Percentiles rank a stretch among this genome's conserved stretches.
Evolutionary conservation across 2,329 filamentous ascomycete genomes (phyloP).

Genomic region (Fusarium buxicola): DNA sequence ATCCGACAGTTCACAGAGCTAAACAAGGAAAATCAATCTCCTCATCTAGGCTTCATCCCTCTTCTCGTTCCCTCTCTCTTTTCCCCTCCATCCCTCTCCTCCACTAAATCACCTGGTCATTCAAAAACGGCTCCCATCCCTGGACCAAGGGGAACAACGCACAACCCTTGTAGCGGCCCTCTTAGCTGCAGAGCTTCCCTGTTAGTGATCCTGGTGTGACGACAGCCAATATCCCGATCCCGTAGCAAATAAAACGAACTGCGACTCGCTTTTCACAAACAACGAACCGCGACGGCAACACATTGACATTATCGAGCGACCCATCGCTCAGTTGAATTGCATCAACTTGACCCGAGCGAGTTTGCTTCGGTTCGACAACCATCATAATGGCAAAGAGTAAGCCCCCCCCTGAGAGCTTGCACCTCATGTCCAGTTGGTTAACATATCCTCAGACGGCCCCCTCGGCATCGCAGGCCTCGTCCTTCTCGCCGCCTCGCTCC

Average conservation of each 20-base stretch:
- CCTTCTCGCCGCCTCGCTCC: conserved; percentile 63
- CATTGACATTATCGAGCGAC: neutral
- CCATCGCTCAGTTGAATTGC: neutral
- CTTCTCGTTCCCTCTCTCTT: conserved; percentile 3
- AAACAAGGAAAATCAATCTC: conserved; percentile 32
- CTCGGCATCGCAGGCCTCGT: conserved; percentile 59
- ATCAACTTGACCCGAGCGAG: neutral
- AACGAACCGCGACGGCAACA: conserved; percentile 9
- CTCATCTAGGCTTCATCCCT: conserved; percentile 3
- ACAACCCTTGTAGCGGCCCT: conserved; percentile 27
- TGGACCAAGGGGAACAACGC: conserved; percentile 14
- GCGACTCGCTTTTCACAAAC: conserved; percentile 2
- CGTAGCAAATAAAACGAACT: conserved; percentile 20
- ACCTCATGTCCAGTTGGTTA: conserved; percentile 5
- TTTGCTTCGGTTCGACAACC: neutral
- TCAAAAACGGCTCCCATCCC: conserved; percentile 5
- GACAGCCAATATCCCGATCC: conserved; percentile 27
- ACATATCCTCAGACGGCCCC: conserved; percentile 51
- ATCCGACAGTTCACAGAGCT: conserved; percentile 25
- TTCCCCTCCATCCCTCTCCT: neutral
- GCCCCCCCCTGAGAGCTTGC: neutral
- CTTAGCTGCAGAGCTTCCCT: conserved; percentile 28
- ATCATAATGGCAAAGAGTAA: conserved; percentile 43
- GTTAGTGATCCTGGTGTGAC: conserved; percentile 35
- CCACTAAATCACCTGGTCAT: neutral